Evolutionary conservation across 1,284 basidiomycete genomes (phyloP), one percentile per base, ranked within the genome.

Genomic region (Vanrija sp.): DNA sequence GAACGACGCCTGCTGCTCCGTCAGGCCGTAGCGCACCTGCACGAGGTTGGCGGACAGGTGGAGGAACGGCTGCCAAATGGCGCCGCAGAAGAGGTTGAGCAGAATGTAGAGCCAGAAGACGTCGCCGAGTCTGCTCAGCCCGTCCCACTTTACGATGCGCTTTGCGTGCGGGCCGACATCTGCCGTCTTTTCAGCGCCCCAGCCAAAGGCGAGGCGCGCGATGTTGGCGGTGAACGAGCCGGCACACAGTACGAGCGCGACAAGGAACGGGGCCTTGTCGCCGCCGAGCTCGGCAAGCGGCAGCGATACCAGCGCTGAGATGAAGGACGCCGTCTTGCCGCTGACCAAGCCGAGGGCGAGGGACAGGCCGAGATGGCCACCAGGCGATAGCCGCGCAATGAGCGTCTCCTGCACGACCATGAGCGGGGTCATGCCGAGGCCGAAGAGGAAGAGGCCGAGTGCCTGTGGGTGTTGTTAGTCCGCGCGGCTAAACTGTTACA

Each of bases 11-110:
- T 81, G 78, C 38, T 78, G 73, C 66, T 89, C 88, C 0, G 80
- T 69, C 53, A 89, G 71, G 38, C 78, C 63, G 65, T 86, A 90
- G 18, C 87, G 82, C 39, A 78, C 80, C 69, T 90, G 83, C 38
- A 90, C 82, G 16, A 90, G 81, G 65, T 88, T 88, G n/a, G 88
- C 80, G 16, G 85, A 83, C 44, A 90, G 83, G 66, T 90, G 87
- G 14, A 83, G 83, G 67, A 89, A 89, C 1, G 88, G 88, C 15
- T 82, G 79, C 88, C 88, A 90, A 39, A 88, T 84, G 58, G 82
- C 79, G n/a, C 88, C 88, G 55, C 85, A 89, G 16, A 89, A 75
- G 7, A 89, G 72, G 61, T 89, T 89, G 18, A 69, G 46, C 3
- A 66, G 26, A 40, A 72, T 85, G 77, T 74, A 88, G 80, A 85